Conservation (phyloP, 192 early-diverging fungal genomes). For the Umbelopsis sp. region DNA sequence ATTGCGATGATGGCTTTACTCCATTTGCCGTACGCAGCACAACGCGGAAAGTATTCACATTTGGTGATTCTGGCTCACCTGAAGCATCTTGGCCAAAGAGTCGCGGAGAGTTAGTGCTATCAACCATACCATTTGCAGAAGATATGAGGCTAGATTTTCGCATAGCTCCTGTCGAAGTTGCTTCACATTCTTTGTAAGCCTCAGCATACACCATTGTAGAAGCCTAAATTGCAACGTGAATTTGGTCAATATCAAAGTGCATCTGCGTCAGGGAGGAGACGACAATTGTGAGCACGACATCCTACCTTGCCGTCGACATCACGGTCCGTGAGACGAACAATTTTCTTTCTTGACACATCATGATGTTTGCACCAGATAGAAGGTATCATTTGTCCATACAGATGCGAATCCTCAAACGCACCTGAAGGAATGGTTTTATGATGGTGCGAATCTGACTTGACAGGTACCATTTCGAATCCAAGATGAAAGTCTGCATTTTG, state of each 20-base stretch:
- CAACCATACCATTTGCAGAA: not conserved
- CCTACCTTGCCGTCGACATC: conserved; percentile 3
- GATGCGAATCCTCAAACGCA: conserved; percentile 23
- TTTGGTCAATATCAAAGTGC: conserved; percentile 27
- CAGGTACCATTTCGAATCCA: conserved; percentile 48
- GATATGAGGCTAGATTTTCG: conserved; percentile 38
- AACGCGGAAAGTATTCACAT: conserved; percentile 5
- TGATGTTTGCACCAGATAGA: conserved; percentile 50
- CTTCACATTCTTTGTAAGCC: conserved; percentile 44
- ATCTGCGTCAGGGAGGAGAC: not conserved
- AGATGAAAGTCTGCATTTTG: conserved; percentile 40
- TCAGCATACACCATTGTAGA: conserved; percentile 33
- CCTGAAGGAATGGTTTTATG: conserved; percentile 17
- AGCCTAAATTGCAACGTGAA: conserved; percentile 22
- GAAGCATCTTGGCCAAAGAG: conserved; percentile 6
- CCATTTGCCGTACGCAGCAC: conserved; percentile 22
- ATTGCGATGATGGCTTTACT: conserved; percentile 18
- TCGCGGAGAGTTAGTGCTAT: not conserved
- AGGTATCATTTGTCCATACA: conserved; percentile 45
- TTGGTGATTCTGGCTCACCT: conserved; percentile 10
- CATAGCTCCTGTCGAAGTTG: conserved; percentile 43
- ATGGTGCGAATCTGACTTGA: conserved; percentile 16
- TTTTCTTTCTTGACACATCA: conserved; percentile 33
- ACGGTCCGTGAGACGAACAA: conserved; percentile 27
- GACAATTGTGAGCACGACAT: not conserved